Evolutionary conservation across 148 eudicot species (phyloP).

Genomic region (Rhododendron mucronatum): DNA sequence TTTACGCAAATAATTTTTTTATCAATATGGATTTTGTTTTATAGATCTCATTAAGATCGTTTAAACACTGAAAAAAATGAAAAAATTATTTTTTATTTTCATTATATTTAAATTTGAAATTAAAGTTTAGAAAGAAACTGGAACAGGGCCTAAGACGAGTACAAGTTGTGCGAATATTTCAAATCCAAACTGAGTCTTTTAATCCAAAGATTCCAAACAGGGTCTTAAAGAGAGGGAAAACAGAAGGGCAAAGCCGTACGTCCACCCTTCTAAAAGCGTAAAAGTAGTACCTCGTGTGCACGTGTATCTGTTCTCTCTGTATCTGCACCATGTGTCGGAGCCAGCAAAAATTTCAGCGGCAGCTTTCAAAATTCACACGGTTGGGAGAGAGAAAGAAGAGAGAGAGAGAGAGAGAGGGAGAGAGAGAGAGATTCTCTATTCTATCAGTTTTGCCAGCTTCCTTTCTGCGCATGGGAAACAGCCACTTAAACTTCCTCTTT

Average conservation of each 20-base stretch:
- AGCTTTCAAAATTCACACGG: conserved; percentile 1
- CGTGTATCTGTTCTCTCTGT: neutral
- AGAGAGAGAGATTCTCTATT: neutral
- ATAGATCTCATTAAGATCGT: no score
- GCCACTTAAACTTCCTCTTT: neutral
- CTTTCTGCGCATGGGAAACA: neutral
- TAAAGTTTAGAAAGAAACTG: no score
- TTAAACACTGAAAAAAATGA: no score
- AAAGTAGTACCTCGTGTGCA: neutral
- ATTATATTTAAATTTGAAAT: no score
- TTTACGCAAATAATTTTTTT: no score
- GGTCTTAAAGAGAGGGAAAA: neutral
- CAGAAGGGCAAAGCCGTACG: neutral
- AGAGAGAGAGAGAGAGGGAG: neutral
- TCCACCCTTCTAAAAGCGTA: neutral
- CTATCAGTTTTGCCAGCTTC: neutral
- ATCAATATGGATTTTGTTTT: no score
- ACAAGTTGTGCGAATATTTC: neutral
- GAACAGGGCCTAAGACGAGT: neutral
- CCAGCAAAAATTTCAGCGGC: neutral
- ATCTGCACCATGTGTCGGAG: neutral
- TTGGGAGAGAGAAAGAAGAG: neutral
- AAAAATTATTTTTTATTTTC: no score
- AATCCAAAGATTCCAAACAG: neutral
- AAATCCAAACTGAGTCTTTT: neutral